Conservation (phyloP, 2,329 filamentous ascomycete species). For the Neofusicoccum sp. region DNA sequence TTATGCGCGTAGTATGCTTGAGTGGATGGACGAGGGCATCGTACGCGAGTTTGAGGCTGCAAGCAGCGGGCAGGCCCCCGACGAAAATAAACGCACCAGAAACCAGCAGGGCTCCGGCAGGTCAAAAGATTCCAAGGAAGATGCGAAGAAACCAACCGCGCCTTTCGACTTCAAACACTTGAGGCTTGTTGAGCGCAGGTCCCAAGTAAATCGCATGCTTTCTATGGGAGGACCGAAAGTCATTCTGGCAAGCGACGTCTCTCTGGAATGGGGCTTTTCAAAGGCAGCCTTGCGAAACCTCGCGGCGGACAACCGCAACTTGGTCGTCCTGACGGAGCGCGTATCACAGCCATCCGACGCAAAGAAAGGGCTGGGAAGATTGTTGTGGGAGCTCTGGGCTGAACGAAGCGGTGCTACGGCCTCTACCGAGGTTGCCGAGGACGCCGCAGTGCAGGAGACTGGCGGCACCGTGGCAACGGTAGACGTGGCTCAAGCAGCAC, state of each 20-base stretch:
- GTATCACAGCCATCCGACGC: slow-evolving; percentile 44
- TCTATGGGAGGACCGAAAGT: slow-evolving; percentile 60
- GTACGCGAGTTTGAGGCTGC: slow-evolving; percentile 82
- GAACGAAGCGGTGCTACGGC: slow-evolving; percentile 27
- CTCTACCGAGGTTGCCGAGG: slow-evolving; percentile 47
- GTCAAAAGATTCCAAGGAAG: slow-evolving; percentile 35
- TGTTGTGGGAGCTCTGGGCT: slow-evolving; percentile 64
- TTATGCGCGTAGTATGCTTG: slow-evolving; percentile 90
- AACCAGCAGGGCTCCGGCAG: slow-evolving; percentile 40
- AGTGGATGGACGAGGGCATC: slow-evolving; percentile 98
- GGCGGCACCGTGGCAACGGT: slow-evolving; percentile 47
- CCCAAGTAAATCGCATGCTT: slow-evolving; percentile 72
- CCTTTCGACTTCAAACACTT: slow-evolving; percentile 91
- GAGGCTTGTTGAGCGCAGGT: slow-evolving; percentile 76
- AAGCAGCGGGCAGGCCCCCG: slow-evolving; percentile 39
- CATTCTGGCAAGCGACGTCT: slow-evolving; percentile 86
- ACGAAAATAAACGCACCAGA: slow-evolving; percentile 30
- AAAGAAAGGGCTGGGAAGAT: slow-evolving; percentile 58
- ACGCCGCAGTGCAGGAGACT: slow-evolving; percentile 64
- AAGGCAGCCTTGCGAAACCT: slow-evolving; percentile 73
- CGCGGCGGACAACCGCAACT: slow-evolving; percentile 73
- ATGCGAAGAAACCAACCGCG: slow-evolving; percentile 55
- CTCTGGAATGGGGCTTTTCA: slow-evolving; percentile 93
- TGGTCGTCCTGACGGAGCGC: slow-evolving; percentile 83
- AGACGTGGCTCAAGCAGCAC: slow-evolving; percentile 50